Evolutionary conservation across 352 stramenopile species (phyloP), one percentile per base, ranked within the genome.

Genomic region (Hyaloperonospora arabidopsidis): DNA sequence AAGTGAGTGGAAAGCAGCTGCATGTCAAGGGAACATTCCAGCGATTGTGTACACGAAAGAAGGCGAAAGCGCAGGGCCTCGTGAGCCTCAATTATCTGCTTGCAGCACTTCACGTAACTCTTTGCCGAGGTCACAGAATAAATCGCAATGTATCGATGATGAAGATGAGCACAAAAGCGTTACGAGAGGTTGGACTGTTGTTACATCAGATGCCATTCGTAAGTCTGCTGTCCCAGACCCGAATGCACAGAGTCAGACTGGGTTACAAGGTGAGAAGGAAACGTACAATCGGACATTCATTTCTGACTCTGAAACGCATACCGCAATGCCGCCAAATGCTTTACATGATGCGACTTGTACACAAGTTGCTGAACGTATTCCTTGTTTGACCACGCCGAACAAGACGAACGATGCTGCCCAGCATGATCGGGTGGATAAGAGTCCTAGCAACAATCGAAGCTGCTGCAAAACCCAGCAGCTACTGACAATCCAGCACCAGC

Each of bases 381-480:
- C 48, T 22, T 8, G 7, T 12, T 22, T 43, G 34, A 54, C 48
- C 1, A 15, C 44, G 35, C 43, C 41, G 12, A 65, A 56, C 10
- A 22, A 58, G 17, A 18, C 21, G 7, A 32, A 63, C 59, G 52
- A 50, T 22, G 19, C 11, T 46, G 8, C 13, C 1, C 25, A 60
- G n/a, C 50, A 34, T 48, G 51, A 62, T n/a, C 51, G 32, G 50
- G 6, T 18, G 46, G 47, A 29, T 28, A 54, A 54, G 28, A 50
- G 52, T 18, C 47, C 15, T 7, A 55, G 29, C 35, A 76, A 45
- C 34, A 61, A 65, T 18, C 68, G 56, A 35, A 79, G 63, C 52
- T 90, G 77, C 47, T 88, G 77, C 47, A 78, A 76, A 29, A 73
- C 76, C 0, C 77, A 90, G 43, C 70, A 85, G 41, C 55, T 88